These are phyloP conservation scores for grape (Vitis vinifera) DNA, from an alignment of 164 flowering plant species.

Conservation along the genomic window ASM3070453v1 NC_081817.1:9473501-9474000, in stretches of 20 bases:
- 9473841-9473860: constrained; percentile 38
- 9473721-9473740: too few species aligned
- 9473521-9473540: constrained; percentile 19
- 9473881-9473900: constrained; percentile 29
- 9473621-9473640: too few species aligned
- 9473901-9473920: constrained; percentile 31
- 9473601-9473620: too few species aligned
- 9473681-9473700: too few species aligned
- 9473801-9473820: constrained; percentile 35
- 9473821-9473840: constrained; percentile 31
- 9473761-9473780: not conserved
- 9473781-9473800: constrained; percentile 27
- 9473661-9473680: too few species aligned
- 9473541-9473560: constrained; percentile 31
- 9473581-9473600: too few species aligned
- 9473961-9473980: too few species aligned
- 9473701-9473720: too few species aligned
- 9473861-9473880: constrained; percentile 30
- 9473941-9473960: too few species aligned
- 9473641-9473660: too few species aligned
- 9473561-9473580: constrained; percentile 18
- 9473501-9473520: constrained; percentile 23
- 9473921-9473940: constrained; percentile 29
- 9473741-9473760: too few species aligned
- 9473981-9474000: too few species aligned